phyloP scores from a whole-genome alignment of 2,329 filamentous ascomycete species.

The Pezicula rhizophila region DNA sequence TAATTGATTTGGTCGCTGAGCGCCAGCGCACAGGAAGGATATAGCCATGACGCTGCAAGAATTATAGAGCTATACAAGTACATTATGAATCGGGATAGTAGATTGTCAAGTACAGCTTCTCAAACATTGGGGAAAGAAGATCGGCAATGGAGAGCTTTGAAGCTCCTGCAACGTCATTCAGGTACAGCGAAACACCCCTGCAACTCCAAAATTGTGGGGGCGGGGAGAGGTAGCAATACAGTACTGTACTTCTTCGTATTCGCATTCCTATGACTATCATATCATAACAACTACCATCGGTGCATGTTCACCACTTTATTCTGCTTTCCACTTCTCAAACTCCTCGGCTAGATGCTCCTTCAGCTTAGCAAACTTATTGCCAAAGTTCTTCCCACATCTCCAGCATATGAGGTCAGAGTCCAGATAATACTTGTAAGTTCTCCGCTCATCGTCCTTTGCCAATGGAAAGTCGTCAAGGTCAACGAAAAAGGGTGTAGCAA shows the following conservation, averaged over 20 bases:
- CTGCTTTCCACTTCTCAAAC: slow-evolving; percentile 67
- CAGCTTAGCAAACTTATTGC: slow-evolving; percentile 64
- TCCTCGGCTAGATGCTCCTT: slow-evolving; percentile 73
- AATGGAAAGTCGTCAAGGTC: slow-evolving; percentile 75
- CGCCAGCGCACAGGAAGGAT: background rate
- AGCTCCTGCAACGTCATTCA: too few species aligned
- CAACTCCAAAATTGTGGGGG: background rate
- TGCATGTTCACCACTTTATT: slow-evolving; percentile 32
- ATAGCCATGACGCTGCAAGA: background rate
- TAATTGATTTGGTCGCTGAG: slow-evolving; percentile 7
- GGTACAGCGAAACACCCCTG: too few species aligned
- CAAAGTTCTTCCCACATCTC: slow-evolving; percentile 72
- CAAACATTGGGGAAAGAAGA: too few species aligned
- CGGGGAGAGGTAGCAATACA: background rate
- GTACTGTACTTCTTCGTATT: too few species aligned
- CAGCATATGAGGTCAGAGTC: slow-evolving; percentile 69
- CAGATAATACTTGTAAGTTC: slow-evolving; percentile 54
- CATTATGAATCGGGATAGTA: too few species aligned
- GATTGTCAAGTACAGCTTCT: too few species aligned
- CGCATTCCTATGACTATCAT: background rate
- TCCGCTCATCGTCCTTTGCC: slow-evolving; percentile 54
- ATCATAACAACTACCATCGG: too few species aligned
- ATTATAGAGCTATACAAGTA: background rate
- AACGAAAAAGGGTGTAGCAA: slow-evolving; percentile 80
- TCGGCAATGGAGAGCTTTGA: too few species aligned